Conservation (phyloP, 306 rosid genomes). For the Spatholobus suberectus region DNA sequence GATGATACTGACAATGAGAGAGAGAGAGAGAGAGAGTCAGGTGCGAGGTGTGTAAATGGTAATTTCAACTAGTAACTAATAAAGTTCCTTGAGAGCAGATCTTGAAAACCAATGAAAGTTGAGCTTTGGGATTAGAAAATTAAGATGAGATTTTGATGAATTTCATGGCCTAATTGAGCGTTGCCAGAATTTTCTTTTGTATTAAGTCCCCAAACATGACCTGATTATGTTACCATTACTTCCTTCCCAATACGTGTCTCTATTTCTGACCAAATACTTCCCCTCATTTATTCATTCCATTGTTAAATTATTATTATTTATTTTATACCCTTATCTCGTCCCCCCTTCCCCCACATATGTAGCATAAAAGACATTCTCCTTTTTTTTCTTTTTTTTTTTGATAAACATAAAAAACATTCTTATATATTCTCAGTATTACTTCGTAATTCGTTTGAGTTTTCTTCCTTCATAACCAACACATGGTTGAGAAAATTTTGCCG, state of each 20-base stretch:
- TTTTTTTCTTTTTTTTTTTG: too few species aligned
- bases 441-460: neutral
- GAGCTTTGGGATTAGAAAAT: slow-evolving; percentile 62
- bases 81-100: slow-evolving; percentile 54
- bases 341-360: slow-evolving; percentile 5
- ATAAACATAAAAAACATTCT: slow-evolving; percentile 63
- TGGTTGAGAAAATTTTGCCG: slow-evolving; percentile 53
- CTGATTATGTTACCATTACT: slow-evolving; percentile 14
- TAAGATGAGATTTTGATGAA: slow-evolving; percentile 52
- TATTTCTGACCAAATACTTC: slow-evolving; percentile 44
- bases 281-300: slow-evolving; percentile 22
- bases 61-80: slow-evolving; percentile 34
- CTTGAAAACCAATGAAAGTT: slow-evolving; percentile 58
- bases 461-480: slow-evolving; percentile 39
- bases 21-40: slow-evolving; percentile 33
- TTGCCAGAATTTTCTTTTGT: slow-evolving; percentile 36
- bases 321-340: slow-evolving; percentile 10
- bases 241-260: slow-evolving; percentile 33
- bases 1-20: slow-evolving; percentile 34
- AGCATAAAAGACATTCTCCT: slow-evolving; percentile 65
- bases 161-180: slow-evolving; percentile 66
- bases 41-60: slow-evolving; percentile 29
- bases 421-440: slow-evolving; percentile 8
- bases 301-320: neutral
- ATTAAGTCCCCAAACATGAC: slow-evolving; percentile 75